A percentile compares a stretch with the other conserved stretches of the same genome.
phyloP scores from a whole-genome alignment of 768 basidiomycete species.

The Lentinus brumalis region DNA sequence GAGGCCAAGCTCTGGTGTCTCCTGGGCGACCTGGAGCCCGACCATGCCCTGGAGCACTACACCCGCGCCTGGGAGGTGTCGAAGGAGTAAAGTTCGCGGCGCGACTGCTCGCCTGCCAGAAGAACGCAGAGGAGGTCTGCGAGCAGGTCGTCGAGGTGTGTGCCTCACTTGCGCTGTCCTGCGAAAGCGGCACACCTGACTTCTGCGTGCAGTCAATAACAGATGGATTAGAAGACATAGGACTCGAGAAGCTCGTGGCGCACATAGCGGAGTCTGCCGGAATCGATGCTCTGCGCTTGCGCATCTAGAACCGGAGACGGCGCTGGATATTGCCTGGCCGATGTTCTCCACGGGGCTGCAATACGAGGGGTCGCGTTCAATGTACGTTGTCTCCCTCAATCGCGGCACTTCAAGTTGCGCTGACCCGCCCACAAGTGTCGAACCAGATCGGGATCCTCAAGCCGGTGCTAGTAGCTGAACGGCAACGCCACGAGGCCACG shows the following conservation, averaged over 20 bases:
- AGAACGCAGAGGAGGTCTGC: constrained; percentile 53
- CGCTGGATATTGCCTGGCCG: constrained; percentile 69
- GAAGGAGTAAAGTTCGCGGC: constrained; percentile 94
- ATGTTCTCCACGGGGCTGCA: constrained; percentile 75
- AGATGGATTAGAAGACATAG: constrained; percentile 46
- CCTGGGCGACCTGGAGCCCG: too few relatives aligned
- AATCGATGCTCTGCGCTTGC: constrained; percentile 81
- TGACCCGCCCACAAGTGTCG: too few relatives aligned
- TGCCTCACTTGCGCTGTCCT: not conserved
- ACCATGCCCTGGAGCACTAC: too few relatives aligned
- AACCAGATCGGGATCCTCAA: too few relatives aligned
- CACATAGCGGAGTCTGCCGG: constrained; percentile 72
- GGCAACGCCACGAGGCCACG: too few relatives aligned
- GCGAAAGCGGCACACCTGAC: not conserved
- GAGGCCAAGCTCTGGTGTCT: too few relatives aligned
- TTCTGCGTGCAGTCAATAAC: constrained; percentile 54
- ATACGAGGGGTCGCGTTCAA: constrained; percentile 65
- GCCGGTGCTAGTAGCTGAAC: too few relatives aligned
- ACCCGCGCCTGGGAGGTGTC: too few relatives aligned
- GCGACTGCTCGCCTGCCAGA: constrained; percentile 64
- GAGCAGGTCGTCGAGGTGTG: constrained; percentile 65
- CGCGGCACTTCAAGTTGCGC: too few relatives aligned
- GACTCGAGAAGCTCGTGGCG: constrained; percentile 58
- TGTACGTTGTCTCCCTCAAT: too few relatives aligned
- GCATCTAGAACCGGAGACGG: constrained; percentile 57